Evolutionary conservation across 345 rosid species (phyloP), one percentile per base, ranked within the genome.

Genomic region (Gossypium sturtianum): DNA sequence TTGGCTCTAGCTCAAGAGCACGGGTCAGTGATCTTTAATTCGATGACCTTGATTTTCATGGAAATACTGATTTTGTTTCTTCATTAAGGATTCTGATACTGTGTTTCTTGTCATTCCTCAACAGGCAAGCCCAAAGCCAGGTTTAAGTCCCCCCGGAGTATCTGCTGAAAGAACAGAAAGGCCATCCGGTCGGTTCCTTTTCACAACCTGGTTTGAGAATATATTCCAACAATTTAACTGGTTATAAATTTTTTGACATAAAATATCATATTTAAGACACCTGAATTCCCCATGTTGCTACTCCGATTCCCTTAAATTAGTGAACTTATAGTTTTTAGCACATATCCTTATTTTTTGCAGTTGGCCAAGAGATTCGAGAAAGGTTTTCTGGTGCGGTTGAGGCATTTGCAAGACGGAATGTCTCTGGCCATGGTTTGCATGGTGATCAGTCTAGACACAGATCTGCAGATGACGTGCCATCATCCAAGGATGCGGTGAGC

Each of bases 311-410:
- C 43, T 51, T 3, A 12, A 51, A 27, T 49, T 7, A 58, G 11
- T 9, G 13, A 48, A 65, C 6, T 22, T 25, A 27, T 2, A 0
- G 34, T 41, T 13, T 8, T 23, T 15, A 16, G 52, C 47, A 15
- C 20, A 16, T 23, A 15, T 13, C 41, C 77, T 70, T 53, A 19
- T 54, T 17, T 69, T 57, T 13, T 67, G 17, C 81, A 90, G 98
- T 85, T 61, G 97, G 93, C 54, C 93, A 89, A 78, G 98, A 94
- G 64, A 84, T 88, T 63, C 87, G 91, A 41, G 97, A 90, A 62
- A 88, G 87, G 86, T 86, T 89, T 45, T 80, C 98, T 9, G 97
- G 98, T 69, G 95, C 94, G 25, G 89, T 93, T 69, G 98, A 93
- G 75, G 93, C 94, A 69, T 91, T 95, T 79, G 83, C 89, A 15